These are phyloP conservation scores for Melanomma pulvis-pyrius DNA, from an alignment of 495 filamentous ascomycete genomes.

Conservation along the genomic window DNA sequence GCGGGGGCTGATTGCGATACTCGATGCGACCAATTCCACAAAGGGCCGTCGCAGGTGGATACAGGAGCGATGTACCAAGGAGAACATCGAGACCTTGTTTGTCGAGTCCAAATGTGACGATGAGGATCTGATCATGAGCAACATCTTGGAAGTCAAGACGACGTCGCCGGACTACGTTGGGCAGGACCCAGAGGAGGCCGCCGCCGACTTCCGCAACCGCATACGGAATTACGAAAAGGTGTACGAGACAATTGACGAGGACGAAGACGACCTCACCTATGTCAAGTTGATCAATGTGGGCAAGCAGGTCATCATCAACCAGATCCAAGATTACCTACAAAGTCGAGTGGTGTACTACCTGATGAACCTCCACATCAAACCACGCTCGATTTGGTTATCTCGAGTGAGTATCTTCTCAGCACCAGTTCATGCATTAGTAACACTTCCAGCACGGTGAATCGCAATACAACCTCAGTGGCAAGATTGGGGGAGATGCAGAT, in stretches of 20 bases:
- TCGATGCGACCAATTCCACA: constrained; percentile 95
- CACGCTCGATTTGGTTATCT: constrained; percentile 96
- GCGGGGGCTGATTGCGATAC: constrained; percentile 79
- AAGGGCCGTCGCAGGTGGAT: constrained; percentile 90
- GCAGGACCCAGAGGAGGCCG: constrained; percentile 88
- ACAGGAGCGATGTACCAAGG: constrained; percentile 67
- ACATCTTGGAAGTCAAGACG: constrained; percentile 97
- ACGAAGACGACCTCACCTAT: constrained; percentile 84
- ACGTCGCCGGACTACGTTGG: constrained; percentile 92
- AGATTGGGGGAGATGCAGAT: constrained; percentile 88
- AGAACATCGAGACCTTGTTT: constrained; percentile 86
- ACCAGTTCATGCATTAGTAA: constrained; percentile 1
- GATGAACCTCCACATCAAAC: constrained; percentile 97
- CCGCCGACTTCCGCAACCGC: constrained; percentile 86
- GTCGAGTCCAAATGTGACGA: constrained; percentile 96
- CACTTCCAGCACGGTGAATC: constrained; percentile 84
- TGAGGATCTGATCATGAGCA: constrained; percentile 92
- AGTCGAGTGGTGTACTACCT: constrained; percentile 96
- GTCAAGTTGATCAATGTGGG: constrained; percentile 97
- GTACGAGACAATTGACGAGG: constrained; percentile 86
- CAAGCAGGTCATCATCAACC: constrained; percentile 93
- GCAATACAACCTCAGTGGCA: constrained; percentile 80
- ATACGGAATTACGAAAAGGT: constrained; percentile 97
- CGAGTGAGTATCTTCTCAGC: constrained; percentile 63
- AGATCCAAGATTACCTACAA: constrained; percentile 94